These are phyloP conservation scores for Reutealis trisperma DNA, from an alignment of 345 rosid genomes.

Conservation along the genomic window DNA sequence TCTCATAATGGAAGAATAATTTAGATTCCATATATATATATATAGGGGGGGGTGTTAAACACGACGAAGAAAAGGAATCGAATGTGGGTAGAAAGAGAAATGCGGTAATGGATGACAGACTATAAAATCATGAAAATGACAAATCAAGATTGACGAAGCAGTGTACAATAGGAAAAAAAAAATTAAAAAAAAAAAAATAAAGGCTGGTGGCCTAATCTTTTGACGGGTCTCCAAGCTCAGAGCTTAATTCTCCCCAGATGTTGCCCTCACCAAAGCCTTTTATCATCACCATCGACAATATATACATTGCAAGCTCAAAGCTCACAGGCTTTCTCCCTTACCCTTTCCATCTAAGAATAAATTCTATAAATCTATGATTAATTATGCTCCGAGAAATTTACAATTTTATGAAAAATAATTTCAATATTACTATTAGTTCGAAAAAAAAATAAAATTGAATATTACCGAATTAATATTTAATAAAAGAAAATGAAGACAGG, in stretches of 20 bases:
- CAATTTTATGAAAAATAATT: too few species aligned
- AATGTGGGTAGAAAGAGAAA: conserved; percentile 18
- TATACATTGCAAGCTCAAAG: too few species aligned
- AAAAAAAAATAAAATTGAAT: too few species aligned
- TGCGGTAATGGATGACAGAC: conserved; percentile 26
- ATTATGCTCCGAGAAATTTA: too few species aligned
- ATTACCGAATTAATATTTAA: too few species aligned
- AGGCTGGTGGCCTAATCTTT: neutral
- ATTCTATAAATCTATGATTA: too few species aligned
- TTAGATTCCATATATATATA: too few species aligned
- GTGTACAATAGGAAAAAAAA: neutral
- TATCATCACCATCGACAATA: neutral
- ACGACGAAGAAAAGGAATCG: neutral
- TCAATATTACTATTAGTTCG: too few species aligned
- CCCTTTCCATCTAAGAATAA: too few species aligned
- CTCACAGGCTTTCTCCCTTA: too few species aligned
- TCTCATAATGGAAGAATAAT: neutral
- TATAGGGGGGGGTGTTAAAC: too few species aligned
- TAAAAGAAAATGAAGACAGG: too few species aligned
- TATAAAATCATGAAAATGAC: neutral
- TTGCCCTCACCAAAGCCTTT: neutral
- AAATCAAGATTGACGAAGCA: neutral
- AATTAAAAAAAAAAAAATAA: neutral
- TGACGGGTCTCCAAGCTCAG: neutral
- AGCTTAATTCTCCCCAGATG: neutral